Conservation (phyloP, 768 basidiomycete species). For the Crassisporium funariophilum region DNA sequence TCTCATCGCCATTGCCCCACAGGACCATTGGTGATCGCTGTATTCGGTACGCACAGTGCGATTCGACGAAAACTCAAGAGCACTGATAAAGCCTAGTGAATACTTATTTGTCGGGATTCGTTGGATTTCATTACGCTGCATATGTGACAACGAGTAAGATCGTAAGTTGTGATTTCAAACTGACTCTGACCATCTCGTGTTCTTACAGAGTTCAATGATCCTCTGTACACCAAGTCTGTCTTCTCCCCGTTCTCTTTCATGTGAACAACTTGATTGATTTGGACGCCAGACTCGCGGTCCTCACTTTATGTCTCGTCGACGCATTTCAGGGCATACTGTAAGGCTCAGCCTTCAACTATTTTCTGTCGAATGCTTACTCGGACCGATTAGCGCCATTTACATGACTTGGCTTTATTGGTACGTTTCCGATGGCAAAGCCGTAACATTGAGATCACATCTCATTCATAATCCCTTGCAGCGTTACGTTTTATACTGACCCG, state of each 20-base stretch:
- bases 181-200: constrained; percentile 32
- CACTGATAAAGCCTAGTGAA: constrained; percentile 21
- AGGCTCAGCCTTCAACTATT: not conserved
- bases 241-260: not conserved
- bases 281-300: constrained; percentile 23
- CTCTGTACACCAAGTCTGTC: constrained; percentile 27
- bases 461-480: constrained; percentile 4
- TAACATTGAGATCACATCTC: not conserved
- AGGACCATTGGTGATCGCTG: constrained; percentile 26
- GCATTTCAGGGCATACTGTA: constrained; percentile 29
- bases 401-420: constrained; percentile 29
- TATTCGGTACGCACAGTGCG: constrained; percentile 29
- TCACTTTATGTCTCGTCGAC: constrained; percentile 29
- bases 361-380: not conserved
- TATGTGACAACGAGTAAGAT: no score
- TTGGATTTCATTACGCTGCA: constrained; percentile 31
- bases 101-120: constrained; percentile 27
- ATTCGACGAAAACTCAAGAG: no score
- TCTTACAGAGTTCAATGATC: constrained; percentile 28
- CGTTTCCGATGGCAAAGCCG: not conserved
- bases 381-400: constrained; percentile 24
- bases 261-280: not conserved
- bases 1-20: no score
- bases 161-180: no score
- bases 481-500: constrained; percentile 12